These are phyloP conservation scores for Paramecium bursaria DNA, from an alignment of 73 alveolate genomes.

Conservation along the genomic window DNA sequence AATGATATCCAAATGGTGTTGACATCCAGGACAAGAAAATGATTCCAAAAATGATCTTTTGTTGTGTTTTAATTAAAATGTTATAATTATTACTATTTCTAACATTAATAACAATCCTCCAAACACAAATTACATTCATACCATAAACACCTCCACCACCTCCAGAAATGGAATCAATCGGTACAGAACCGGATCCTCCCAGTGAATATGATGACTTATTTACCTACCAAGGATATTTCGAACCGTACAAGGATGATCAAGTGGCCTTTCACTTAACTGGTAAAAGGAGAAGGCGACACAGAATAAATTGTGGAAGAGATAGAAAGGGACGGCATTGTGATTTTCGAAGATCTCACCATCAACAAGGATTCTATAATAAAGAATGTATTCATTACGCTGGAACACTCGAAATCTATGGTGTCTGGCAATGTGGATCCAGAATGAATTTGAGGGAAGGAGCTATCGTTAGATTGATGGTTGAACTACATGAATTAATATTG, in stretches of 20 bases:
- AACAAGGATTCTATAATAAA: constrained; percentile 53
- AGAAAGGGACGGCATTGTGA: constrained; percentile 62
- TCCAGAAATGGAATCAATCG: constrained; percentile 20
- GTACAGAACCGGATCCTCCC: too few relatives aligned
- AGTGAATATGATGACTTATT: constrained; percentile 32
- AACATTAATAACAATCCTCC: too few relatives aligned
- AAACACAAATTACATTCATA: constrained; percentile 38
- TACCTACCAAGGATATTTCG: constrained; percentile 48
- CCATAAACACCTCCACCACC: constrained; percentile 56
- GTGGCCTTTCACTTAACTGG: constrained; percentile 51
- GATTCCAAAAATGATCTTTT: too few relatives aligned
- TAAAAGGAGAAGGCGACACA: constrained; percentile 49
- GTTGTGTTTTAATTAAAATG: too few relatives aligned
- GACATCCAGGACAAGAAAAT: too few relatives aligned
- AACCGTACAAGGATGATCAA: constrained; percentile 51
- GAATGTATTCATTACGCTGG: constrained; percentile 62
- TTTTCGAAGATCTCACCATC: constrained; percentile 52
- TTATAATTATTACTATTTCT: too few relatives aligned
- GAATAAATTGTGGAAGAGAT: constrained; percentile 63
- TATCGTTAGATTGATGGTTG: constrained; percentile 27
- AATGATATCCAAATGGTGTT: too few relatives aligned
- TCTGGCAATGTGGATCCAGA: constrained; percentile 56
- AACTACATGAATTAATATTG: constrained; percentile 37
- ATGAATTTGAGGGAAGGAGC: constrained; percentile 27
- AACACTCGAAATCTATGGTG: constrained; percentile 21